These are phyloP conservation scores for Colletotrichum sp. DNA, from an alignment of 2,329 filamentous ascomycete genomes.

Conservation along the genomic window DNA sequence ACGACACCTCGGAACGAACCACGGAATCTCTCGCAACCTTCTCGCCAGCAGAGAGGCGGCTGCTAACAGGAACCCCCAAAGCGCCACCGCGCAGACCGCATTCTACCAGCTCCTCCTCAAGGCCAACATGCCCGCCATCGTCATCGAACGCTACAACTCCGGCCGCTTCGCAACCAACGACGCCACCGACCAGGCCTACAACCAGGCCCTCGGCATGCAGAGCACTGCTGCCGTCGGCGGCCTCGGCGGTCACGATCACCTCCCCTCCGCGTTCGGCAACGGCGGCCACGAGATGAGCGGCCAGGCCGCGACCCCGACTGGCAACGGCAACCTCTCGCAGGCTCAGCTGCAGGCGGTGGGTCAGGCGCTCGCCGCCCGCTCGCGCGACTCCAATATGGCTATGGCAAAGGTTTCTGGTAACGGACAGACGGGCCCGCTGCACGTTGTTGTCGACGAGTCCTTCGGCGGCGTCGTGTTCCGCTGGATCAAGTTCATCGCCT, in stretches of 20 bases:
- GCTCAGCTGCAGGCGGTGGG: conserved; percentile 79
- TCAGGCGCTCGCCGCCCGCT: conserved; percentile 79
- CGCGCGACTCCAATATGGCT: conserved; percentile 70
- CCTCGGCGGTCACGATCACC: conserved; percentile 2
- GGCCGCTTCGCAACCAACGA: conserved; percentile 83
- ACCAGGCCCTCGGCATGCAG: conserved; percentile 67
- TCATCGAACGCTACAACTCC: conserved; percentile 88
- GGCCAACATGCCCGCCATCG: conserved; percentile 91
- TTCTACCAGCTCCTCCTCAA: conserved; percentile 92
- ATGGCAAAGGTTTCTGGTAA: conserved; percentile 58
- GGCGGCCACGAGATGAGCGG: conserved; percentile 30
- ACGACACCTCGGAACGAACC: conserved; percentile 42
- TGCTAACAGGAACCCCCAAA: conserved; percentile 90
- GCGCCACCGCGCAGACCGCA: conserved; percentile 85
- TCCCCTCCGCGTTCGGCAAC: conserved; percentile 16
- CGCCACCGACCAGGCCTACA: conserved; percentile 79
- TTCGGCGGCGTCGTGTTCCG: conserved; percentile 81
- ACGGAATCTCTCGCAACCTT: conserved; percentile 64
- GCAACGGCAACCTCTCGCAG: conserved; percentile 51
- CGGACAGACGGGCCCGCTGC: conserved; percentile 81
- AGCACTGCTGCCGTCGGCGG: conserved; percentile 22
- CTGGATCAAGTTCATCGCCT: conserved; percentile 86
- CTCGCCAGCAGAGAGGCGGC: conserved; percentile 88
- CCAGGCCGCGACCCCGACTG: conserved; percentile 22
- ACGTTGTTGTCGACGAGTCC: conserved; percentile 95